Base-by-base conservation (phyloP, 495 filamentous ascomycete species). In the Penicillium cataractarum region DNA sequence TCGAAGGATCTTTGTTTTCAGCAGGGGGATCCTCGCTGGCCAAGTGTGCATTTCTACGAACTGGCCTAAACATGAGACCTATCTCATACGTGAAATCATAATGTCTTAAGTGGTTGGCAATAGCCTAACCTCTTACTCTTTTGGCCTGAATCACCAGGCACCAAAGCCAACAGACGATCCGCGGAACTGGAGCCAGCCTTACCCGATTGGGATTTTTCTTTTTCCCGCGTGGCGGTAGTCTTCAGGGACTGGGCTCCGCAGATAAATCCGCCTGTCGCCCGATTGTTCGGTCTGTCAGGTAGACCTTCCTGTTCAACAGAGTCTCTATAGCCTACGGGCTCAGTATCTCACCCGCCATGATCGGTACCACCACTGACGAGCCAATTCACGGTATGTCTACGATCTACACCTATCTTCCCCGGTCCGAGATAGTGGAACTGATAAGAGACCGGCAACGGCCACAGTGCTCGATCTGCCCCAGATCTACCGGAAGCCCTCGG, bases 391-490 rank as follows among this genome's bases (percentile, higher is more conserved):
- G 79, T 82, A 62, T 64, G 71, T 68, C 40, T 55, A 19, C 26
- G 44, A 62, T 63, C 60, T 59, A 63, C 52, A 37, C 57, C 50
- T 19, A 29, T 52, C 40, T 26, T 64, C 49, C 53, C 13, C 44
- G 22, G 54, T 31, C 29, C 29, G 29, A 31, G 67, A 69, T 69
- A 67, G 66, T 75, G 71, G 50, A 63, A 70, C 76, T 82, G 75
- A 82, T 77, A 79, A 80, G 73, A 49, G 32, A 52, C n/a, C 17
- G 50, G 5, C 32, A 37, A 33, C 21, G 40, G 35, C 39, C 19
- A 49, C 70, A 82, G 82, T 82, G 74, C 71, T 85, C 61, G 83
- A 85, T 48, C 75, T 87, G 50, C 83, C 83, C 58, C 80, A 80
- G 56, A 74, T 85, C 55, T 78, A 84, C 71, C 73, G 68, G 49